Evolutionary conservation across 331 rosid genomes (phyloP).

Genomic region (Pyracantha coccinea): DNA sequence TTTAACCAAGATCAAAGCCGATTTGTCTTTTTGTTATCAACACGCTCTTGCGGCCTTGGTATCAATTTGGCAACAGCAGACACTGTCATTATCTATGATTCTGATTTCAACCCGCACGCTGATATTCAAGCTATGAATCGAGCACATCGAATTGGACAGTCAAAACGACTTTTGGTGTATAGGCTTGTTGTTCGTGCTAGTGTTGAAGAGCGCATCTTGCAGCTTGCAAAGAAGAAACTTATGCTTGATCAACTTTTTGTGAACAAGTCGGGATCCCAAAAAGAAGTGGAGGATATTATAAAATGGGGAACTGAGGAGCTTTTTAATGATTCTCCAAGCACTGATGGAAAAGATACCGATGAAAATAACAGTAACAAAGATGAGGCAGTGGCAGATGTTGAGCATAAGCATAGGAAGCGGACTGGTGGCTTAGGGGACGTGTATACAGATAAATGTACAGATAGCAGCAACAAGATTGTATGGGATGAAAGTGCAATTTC

Average conservation of each 20-base stretch:
- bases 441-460: slow-evolving; percentile 89
- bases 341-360: slow-evolving; percentile 48
- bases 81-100: slow-evolving; percentile 96
- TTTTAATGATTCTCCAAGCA: slow-evolving; percentile 57
- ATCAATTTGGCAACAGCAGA: slow-evolving; percentile 98
- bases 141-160: slow-evolving; percentile 99
- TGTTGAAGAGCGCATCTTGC: slow-evolving; percentile 99
- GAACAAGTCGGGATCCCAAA: slow-evolving; percentile 94
- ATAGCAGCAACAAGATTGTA: slow-evolving; percentile 60
- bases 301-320: slow-evolving; percentile 99
- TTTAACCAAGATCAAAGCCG: slow-evolving; percentile 98
- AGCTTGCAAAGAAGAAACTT: slow-evolving; percentile 98
- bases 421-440: slow-evolving; percentile 95
- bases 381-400: slow-evolving; percentile 59
- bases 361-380: slow-evolving; percentile 70
- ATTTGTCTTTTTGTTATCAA: slow-evolving; percentile 93
- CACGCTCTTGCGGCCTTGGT: slow-evolving; percentile 99
- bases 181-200: slow-evolving; percentile 99
- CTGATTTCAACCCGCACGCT: slow-evolving; percentile 99
- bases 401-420: slow-evolving; percentile 85
- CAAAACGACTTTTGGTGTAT: slow-evolving; percentile 93
- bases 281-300: slow-evolving; percentile 93
- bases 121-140: slow-evolving; percentile 99
- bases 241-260: slow-evolving; percentile 99
- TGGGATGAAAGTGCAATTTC: slow-evolving; percentile 98